Evolutionary conservation across 2,329 filamentous ascomycete species (phyloP).

Genomic region (Pseudogymnoascus destructans): DNA sequence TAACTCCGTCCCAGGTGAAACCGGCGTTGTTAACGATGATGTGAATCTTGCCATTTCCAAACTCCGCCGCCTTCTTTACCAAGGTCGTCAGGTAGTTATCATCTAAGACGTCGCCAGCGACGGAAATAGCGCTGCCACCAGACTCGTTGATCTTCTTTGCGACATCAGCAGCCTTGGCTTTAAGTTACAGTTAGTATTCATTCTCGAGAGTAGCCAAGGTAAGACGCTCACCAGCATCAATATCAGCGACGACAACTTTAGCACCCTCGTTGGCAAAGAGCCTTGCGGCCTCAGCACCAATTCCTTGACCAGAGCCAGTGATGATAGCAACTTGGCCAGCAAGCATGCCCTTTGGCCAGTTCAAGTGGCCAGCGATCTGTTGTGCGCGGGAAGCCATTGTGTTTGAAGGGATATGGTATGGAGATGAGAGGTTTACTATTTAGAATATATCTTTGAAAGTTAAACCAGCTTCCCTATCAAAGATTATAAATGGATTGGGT

Average conservation of each 20-base stretch:
- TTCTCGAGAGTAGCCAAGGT: constrained; percentile 9
- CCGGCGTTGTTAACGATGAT: constrained; percentile 87
- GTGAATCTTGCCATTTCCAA: constrained; percentile 78
- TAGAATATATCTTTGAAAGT: background rate
- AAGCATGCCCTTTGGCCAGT: constrained; percentile 69
- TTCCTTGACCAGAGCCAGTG: constrained; percentile 76
- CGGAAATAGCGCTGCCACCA: constrained; percentile 55
- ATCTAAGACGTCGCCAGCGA: constrained; percentile 66
- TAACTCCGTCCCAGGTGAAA: constrained; percentile 86
- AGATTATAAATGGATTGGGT: background rate
- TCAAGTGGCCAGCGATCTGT: constrained; percentile 67
- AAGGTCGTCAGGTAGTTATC: constrained; percentile 56
- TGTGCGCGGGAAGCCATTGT: constrained; percentile 39
- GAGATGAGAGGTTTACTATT: background rate
- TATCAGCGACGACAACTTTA: constrained; percentile 71
- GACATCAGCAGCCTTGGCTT: constrained; percentile 56
- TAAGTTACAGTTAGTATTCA: constrained; percentile 15
- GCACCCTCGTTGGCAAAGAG: constrained; percentile 82
- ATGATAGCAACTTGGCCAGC: constrained; percentile 75
- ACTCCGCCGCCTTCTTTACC: constrained; percentile 63
- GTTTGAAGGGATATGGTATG: background rate
- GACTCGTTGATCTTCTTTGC: constrained; percentile 54
- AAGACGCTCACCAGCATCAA: constrained; percentile 49
- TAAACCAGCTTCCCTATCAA: background rate
- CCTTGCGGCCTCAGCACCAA: constrained; percentile 70